A percentile compares a stretch with the other conserved stretches of the same genome.
Evolutionary conservation across 208 protist species (phyloP).

Genomic region (Leptomonas pyrrhocoris): DNA sequence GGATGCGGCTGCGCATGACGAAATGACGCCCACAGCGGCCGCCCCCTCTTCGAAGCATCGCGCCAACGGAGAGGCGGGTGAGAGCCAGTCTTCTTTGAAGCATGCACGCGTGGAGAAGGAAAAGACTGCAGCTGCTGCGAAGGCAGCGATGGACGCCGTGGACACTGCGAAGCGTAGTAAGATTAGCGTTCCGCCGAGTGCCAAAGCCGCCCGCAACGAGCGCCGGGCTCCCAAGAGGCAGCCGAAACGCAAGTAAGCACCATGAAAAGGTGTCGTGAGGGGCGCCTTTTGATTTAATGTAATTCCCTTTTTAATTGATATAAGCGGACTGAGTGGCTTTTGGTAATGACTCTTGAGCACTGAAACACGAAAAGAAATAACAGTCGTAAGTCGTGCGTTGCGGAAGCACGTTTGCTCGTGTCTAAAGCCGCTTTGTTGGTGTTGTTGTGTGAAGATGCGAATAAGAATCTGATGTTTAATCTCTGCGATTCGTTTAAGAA

Average conservation of each 20-base stretch:
- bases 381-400: no score
- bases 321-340: no score
- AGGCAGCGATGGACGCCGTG: slow-evolving; percentile 2
- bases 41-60: not conserved
- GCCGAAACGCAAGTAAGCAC: slow-evolving; percentile 3
- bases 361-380: no score
- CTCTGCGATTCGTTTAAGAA: no score
- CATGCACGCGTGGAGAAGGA: slow-evolving; percentile 27
- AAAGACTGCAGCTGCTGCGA: not conserved
- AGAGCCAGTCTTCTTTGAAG: slow-evolving; percentile 7
- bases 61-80: not conserved
- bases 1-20: not conserved
- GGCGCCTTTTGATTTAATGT: no score
- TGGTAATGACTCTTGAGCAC: no score
- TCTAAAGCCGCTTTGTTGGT: no score
- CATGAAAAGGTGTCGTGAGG: not conserved
- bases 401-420: no score
- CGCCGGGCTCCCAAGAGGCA: not conserved
- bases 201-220: not conserved
- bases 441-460: no score
- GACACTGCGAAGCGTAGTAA: slow-evolving; percentile 15
- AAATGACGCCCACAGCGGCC: not conserved
- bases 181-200: slow-evolving; percentile 48
- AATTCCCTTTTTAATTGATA: no score
- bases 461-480: no score